These are phyloP conservation scores for Backusella morwellensis DNA, from an alignment of 192 early-diverging fungal species.

Conservation along the genomic window DNA sequence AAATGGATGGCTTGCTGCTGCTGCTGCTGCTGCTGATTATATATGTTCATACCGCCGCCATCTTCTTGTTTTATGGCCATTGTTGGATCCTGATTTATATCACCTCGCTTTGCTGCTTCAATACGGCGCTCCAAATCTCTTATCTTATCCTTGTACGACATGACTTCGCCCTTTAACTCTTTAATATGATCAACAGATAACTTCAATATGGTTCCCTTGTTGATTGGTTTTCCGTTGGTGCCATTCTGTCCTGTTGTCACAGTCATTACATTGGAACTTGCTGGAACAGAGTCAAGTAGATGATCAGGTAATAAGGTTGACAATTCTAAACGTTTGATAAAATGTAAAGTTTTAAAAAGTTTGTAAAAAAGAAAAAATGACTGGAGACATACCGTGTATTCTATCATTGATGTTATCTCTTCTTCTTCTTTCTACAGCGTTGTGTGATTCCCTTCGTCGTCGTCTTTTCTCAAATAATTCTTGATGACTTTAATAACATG, in stretches of 20 bases:
- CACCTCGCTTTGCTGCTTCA: constrained; percentile 22
- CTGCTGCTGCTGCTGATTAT: constrained; percentile 10
- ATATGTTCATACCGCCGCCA: neutral
- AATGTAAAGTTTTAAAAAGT: neutral
- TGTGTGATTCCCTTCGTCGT: constrained; percentile 18
- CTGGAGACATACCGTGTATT: constrained; percentile 11
- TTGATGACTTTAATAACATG: constrained; percentile 15
- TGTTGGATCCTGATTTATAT: neutral
- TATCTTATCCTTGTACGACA: constrained; percentile 21
- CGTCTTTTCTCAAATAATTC: constrained; percentile 26
- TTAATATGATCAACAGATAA: constrained; percentile 34
- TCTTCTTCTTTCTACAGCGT: constrained; percentile 22
- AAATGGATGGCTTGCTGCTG: constrained; percentile 6
- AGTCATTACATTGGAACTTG: constrained; percentile 27
- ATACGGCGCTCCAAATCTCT: constrained; percentile 22
- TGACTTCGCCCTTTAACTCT: constrained; percentile 19
- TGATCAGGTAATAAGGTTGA: constrained; percentile 26
- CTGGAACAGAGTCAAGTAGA: constrained; percentile 19
- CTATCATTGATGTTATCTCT: constrained; percentile 24
- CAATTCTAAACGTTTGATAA: constrained; percentile 8
- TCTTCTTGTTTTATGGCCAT: constrained; percentile 12
- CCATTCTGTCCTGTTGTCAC: constrained; percentile 4
- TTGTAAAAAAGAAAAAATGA: neutral
- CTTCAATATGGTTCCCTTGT: constrained; percentile 31
- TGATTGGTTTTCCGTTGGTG: constrained; percentile 13